Evolutionary conservation across 768 basidiomycete species (phyloP).

Genomic region (Cystofilobasidium capitatum): DNA sequence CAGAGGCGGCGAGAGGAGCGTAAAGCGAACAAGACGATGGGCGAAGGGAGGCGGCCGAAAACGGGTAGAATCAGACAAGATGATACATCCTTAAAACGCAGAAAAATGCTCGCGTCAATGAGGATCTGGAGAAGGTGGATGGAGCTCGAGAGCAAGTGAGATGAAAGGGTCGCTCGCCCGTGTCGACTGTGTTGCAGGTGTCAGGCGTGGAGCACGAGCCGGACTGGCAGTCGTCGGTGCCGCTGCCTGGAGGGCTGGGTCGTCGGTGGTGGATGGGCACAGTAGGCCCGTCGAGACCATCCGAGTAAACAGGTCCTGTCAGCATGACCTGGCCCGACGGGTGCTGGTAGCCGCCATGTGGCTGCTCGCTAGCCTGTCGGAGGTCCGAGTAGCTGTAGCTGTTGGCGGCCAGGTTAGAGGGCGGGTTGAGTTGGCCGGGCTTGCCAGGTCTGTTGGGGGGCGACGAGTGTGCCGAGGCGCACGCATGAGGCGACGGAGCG

Average conservation of each 20-base stretch:
- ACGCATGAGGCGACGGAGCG: slow-evolving; percentile 16
- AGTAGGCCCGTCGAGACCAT: neutral
- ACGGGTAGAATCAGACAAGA: too few species aligned
- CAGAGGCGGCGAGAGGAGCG: too few species aligned
- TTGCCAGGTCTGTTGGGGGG: neutral
- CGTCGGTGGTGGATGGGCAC: neutral
- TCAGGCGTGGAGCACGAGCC: neutral
- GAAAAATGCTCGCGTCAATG: too few species aligned
- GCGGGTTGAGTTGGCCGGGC: neutral
- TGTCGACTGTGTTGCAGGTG: neutral
- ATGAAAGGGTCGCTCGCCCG: too few species aligned
- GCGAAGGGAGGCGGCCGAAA: too few species aligned
- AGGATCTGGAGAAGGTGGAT: too few species aligned
- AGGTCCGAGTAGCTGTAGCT: neutral
- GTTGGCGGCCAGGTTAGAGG: neutral
- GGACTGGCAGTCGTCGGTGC: neutral
- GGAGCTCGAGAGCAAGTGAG: too few species aligned
- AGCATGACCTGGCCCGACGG: neutral
- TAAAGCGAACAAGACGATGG: too few species aligned
- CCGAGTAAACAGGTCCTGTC: too few species aligned
- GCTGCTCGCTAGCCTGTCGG: neutral
- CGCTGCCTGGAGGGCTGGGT: neutral
- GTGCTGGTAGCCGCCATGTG: neutral
- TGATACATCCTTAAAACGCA: too few species aligned
- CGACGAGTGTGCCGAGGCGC: slow-evolving; percentile 17